phyloP scores from a whole-genome alignment of 208 protist genomes.

The Lotmaria passim region DNA sequence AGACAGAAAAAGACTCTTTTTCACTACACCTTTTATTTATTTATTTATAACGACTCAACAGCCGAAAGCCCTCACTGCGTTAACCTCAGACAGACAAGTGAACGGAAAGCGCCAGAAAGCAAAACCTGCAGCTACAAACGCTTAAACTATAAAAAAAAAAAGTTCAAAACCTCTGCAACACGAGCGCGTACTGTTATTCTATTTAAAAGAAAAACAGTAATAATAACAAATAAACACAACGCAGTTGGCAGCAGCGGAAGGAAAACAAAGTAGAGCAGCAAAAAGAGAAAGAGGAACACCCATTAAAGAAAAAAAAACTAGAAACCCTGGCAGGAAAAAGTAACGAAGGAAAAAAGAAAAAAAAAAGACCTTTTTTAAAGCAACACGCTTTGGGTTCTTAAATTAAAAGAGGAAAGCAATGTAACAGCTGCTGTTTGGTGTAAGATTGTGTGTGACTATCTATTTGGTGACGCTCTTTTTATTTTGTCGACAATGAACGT shows the following conservation, averaged over 20 bases:
- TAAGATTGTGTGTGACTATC: no score
- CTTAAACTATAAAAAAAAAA: background rate
- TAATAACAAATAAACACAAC: background rate
- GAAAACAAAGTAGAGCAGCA: slow-evolving; percentile 7
- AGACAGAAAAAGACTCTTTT: no score
- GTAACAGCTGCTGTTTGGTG: background rate
- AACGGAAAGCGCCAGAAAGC: background rate
- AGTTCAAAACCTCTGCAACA: no score
- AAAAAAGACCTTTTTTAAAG: background rate
- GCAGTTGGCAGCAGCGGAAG: background rate
- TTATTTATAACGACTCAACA: background rate
- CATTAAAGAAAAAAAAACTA: background rate
- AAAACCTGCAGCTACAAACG: no score
- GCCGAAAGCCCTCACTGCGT: no score
- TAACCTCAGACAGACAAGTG: no score
- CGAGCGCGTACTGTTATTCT: background rate
- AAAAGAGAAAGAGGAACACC: slow-evolving; percentile 4
- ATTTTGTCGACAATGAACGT: no score
- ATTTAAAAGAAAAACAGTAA: background rate
- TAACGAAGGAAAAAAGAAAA: background rate
- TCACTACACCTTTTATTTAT: no score
- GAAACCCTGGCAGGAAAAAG: background rate
- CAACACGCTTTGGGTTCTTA: no score
- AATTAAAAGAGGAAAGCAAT: no score
- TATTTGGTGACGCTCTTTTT: no score